Base-by-base conservation (phyloP, 2,329 filamentous ascomycete genomes). In the Aureobasidium subglaciale region DNA sequence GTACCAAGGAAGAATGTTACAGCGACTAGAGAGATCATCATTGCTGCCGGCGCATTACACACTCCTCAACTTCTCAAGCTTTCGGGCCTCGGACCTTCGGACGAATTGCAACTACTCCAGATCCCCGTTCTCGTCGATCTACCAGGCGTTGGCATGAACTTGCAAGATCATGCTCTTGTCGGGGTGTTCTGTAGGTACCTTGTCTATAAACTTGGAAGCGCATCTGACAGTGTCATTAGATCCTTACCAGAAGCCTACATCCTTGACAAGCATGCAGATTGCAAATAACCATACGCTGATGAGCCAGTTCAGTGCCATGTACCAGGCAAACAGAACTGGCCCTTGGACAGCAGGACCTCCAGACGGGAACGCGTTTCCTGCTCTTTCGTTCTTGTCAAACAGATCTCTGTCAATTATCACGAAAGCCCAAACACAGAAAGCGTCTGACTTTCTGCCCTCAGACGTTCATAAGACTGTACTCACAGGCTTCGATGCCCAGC, bases 141-240 rank as follows among this genome's bases (percentile, higher is more conserved):
- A 0, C 77, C 79, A 1, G 81, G 84, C 32, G 83, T 87, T 2
- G 84, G 84, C 2, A 78, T 77, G 59, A 83, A 86, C 65, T 71
- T 87, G 0, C 73, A 83, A 56, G 83, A 87, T 62, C 82, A 84
- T 38, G 58, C 59, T 15, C 60, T 58, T 4, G 35, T 59, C n/a
- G 56, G 58, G 11, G 37, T 58, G n/a, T 58, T 37, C 10, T 59
- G 58, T 59, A 20, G 40, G 55, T 16, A n/a, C 20, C 24, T 4
- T 1, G 11, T 37, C 10, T 3, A 1, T 6, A 22, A 32, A 30
- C 24, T n/a, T n/a, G n/a, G n/a, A n/a, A 20, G 10, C 16, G n/a
- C n/a, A n/a, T n/a, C 41, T 54, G 16, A 55, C 16, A 24, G 25
- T 6, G 5, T 32, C 2, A 4, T 5, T 16, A 56, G 55, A 56